Conservation (phyloP, 2,329 filamentous ascomycete species). For the Monosporascus sp. region DNA sequence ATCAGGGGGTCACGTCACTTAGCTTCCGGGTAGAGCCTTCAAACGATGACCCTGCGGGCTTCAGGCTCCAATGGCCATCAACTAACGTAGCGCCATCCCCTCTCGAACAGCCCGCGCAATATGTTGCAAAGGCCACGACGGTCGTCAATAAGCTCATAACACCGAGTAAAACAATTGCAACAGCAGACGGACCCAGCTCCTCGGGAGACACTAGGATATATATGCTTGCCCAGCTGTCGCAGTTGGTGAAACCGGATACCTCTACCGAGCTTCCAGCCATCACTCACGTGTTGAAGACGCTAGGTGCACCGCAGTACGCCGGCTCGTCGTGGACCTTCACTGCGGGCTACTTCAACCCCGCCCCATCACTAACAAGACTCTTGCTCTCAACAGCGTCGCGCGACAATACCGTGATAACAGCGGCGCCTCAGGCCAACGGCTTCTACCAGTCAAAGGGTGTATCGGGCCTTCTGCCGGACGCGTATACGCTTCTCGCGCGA, state of each 20-base stretch:
- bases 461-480: constrained; percentile 83
- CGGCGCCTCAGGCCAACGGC: constrained; percentile 88
- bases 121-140: constrained; percentile 62
- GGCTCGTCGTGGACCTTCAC: constrained; percentile 90
- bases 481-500: constrained; percentile 83
- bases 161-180: constrained; percentile 32
- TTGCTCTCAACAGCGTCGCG: constrained; percentile 67
- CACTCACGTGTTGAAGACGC: constrained; percentile 63
- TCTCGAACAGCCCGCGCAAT: constrained; percentile 61
- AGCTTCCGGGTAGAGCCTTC: constrained; percentile 74
- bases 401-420: constrained; percentile 80
- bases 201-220: constrained; percentile 67
- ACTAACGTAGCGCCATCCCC: constrained; percentile 72
- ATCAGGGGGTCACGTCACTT: constrained; percentile 69
- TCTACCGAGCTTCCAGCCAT: constrained; percentile 88
- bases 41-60: constrained; percentile 46
- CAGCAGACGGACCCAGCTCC: constrained; percentile 15
- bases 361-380: constrained; percentile 72
- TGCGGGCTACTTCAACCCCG: constrained; percentile 97
- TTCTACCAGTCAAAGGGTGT: constrained; percentile 87
- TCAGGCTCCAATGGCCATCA: constrained; percentile 65
- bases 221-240: constrained; percentile 81
- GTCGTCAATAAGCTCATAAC: constrained; percentile 63
- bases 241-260: constrained; percentile 69
- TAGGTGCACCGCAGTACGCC: constrained; percentile 58